Evolutionary conservation across 108 stramenopile genomes (phyloP), one percentile per base, ranked within the genome.

Genomic region (Cyclostephanos tholiformis): DNA sequence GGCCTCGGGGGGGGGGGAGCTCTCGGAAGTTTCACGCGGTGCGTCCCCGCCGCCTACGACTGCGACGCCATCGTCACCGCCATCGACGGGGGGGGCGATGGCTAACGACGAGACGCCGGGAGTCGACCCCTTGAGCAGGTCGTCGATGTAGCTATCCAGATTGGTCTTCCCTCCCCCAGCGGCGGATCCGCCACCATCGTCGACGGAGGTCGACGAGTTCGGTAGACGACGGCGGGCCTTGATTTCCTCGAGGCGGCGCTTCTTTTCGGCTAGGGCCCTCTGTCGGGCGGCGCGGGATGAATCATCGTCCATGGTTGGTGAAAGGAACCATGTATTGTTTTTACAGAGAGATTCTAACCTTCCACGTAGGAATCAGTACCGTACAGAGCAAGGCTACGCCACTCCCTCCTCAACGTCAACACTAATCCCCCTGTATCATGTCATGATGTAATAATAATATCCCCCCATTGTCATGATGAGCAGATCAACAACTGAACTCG

Each of bases 141-240:
- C 87, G 60, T 92, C 94, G 65, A 95, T 92, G 62, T 92, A 92
- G 3, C 86, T 86, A 58, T 92, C 94, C 64, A 95, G 70, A 76
- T 89, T 87, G 57, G 73, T 79, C 20, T 76, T 69, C 32, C 48
- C 67, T 6, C 67, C 65, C 5, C 29, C 48, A 2, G 69, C 22
- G 23, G 26, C 27, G 0, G 20, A 64, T 13, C 1, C 49, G 6
- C 72, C 75, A 17, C 25, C 67, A 11, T 71, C 80, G 23, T 55
- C 17, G 27, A 58, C 85, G n/a, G 67, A 41, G 23, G 57, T 53
- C 62, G 65, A 60, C 17, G 74, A 82, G 4, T 65, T 59, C 29
- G 89, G 75, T 39, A 67, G 67, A 38, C 64, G 35, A 50, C 93
- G 77, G 19, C 89, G 77, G 25, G 88, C 88, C 79, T 87, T 89